Base-by-base conservation (phyloP, 371 early-diverging fungal genomes). In the Mortierella sp. region DNA sequence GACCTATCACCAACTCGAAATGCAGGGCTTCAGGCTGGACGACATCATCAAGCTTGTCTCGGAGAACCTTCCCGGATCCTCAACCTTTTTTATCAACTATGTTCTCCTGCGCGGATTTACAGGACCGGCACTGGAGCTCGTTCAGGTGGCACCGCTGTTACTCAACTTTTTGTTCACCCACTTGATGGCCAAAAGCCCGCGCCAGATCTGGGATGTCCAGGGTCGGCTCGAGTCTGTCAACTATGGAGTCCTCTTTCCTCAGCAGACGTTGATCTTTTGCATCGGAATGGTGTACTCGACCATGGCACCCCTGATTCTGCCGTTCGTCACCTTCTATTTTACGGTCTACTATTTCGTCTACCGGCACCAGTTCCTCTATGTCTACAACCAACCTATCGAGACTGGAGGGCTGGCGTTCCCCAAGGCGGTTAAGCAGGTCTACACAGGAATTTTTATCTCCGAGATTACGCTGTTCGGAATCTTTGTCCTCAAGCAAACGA, bases 321-420 rank as follows among this genome's bases (percentile, higher is more conserved):
- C 96, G n/a, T 94, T 97, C 75, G 94, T 95, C 6, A 85, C 91
- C 8, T 82, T 95, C n/a, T 96, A 95, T 89, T 98, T 95, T 83
- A 85, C 88, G 3, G 80, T 96, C 28, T 93, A 89, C 69, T 94
- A 93, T 80, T 87, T 95, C 73, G 95, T 96, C 24, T 96, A 96
- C 84, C 87, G 91, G 21, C 95, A 96, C 86, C 94, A 95, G 74
- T 95, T 96, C 90, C 79, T 95, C 79, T 95, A 95, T 73, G 93
- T 96, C 6, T 95, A 94, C 81, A 91, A 93, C 69, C 89, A 90
- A 50, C 78, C 75, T 69, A 90, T 90, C 75, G 90, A 92, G 69
- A 90, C 94, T 0, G 95, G 94, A 13, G 96, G 96, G 3, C 88
- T 93, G 64, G 91, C 92, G 40, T 95, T 94, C 85, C 94, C 95